Evolutionary conservation across 352 stramenopile species (phyloP).

Genomic region (Thalassiosira exigua): DNA sequence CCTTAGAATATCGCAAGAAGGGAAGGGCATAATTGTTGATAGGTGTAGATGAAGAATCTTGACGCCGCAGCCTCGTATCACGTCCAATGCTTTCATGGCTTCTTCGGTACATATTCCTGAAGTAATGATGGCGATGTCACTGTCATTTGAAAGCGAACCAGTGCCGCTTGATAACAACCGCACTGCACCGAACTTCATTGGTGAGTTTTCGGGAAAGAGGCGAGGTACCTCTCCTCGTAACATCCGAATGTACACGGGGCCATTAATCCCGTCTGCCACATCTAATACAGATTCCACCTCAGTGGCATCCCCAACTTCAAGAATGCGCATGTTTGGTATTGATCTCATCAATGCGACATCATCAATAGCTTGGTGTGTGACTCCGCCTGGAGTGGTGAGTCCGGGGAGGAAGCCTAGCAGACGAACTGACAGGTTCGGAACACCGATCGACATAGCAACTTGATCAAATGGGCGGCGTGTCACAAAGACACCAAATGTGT

Average conservation of each 20-base stretch:
- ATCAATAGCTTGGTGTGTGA: conserved; percentile 48
- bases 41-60: conserved; percentile 33
- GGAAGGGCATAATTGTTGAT: conserved; percentile 34
- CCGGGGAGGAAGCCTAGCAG: conserved; percentile 38
- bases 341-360: conserved; percentile 30
- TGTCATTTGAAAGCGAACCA: conserved; percentile 1
- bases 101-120: conserved; percentile 44
- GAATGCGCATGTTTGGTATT: conserved; percentile 39
- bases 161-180: conserved; percentile 22
- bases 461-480: conserved; percentile 43
- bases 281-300: conserved; percentile 42
- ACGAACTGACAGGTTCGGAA: conserved; percentile 32
- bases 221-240: conserved; percentile 33
- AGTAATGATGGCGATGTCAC: conserved; percentile 26
- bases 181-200: conserved; percentile 27
- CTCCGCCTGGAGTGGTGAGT: conserved; percentile 33
- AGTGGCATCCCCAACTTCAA: conserved; percentile 38
- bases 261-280: conserved; percentile 28
- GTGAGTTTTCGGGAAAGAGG: conserved; percentile 30
- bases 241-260: conserved; percentile 47
- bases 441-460: conserved; percentile 35
- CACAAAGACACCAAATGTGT: conserved; percentile 44
- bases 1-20: conserved; percentile 9
- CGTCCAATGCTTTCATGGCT: conserved; percentile 20
- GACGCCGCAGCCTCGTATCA: conserved; percentile 21